A percentile compares a stretch with the other conserved stretches of the same genome.
phyloP scores from a whole-genome alignment of 2,329 filamentous ascomycete species.

The Aspergillus hortae region DNA sequence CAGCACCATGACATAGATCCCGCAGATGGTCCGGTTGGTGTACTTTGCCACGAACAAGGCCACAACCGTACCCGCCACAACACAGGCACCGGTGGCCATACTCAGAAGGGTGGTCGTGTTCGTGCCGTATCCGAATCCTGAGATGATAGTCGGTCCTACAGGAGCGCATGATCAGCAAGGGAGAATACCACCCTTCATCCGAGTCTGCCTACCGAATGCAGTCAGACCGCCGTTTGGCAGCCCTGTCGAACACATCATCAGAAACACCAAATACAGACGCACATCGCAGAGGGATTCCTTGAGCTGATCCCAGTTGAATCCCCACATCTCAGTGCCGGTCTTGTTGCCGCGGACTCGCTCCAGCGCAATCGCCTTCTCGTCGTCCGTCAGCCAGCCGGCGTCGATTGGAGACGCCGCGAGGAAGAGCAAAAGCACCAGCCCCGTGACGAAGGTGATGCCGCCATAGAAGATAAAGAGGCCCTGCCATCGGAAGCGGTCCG shows the following conservation, averaged over 20 bases:
- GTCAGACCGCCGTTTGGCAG: slow-evolving; percentile 10
- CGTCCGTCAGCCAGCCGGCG: slow-evolving; percentile 11
- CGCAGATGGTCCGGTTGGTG: slow-evolving; percentile 6
- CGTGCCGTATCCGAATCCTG: slow-evolving; percentile 1
- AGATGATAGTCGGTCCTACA: slow-evolving; percentile 3
- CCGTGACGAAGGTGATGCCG: slow-evolving; percentile 3
- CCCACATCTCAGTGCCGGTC: slow-evolving; percentile 13
- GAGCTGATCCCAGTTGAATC: slow-evolving; percentile 18
- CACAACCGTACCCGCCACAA: slow-evolving; percentile 23
- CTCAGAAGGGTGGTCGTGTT: not conserved
- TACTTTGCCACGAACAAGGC: not conserved
- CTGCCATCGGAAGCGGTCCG: not conserved
- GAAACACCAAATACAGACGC: slow-evolving; percentile 2
- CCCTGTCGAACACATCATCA: slow-evolving; percentile 1
- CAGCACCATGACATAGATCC: not conserved
- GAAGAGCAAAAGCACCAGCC: slow-evolving; percentile 5
- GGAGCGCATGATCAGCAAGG: not conserved
- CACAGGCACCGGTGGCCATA: slow-evolving; percentile 11
- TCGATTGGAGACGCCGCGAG: slow-evolving; percentile 14
- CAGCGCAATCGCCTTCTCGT: slow-evolving; percentile 13
- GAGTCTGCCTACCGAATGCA: slow-evolving; percentile 2
- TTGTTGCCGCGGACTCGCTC: slow-evolving; percentile 12
- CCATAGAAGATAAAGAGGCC: slow-evolving; percentile 2
- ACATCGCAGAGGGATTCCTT: not conserved
- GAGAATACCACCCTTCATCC: not conserved